phyloP scores from a whole-genome alignment of 306 rosid genomes.

The Gynostemma pentaphyllum region DNA sequence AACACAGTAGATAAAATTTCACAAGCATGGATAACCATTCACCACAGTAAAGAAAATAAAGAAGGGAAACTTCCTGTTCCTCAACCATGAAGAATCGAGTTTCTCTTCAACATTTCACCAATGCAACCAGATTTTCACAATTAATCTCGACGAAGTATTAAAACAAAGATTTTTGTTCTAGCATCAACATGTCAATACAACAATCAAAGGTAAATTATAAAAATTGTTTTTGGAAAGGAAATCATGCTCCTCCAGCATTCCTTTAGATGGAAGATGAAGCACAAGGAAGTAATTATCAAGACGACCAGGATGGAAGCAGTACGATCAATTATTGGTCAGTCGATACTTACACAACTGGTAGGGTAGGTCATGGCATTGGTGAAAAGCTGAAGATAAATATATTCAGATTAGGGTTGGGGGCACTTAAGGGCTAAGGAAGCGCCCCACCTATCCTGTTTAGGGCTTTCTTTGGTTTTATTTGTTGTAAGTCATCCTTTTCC shows the following conservation, averaged over 20 bases:
- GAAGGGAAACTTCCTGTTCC: not conserved
- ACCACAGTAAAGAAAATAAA: not conserved
- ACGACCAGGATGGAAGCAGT: not conserved
- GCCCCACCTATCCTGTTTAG: too few relatives aligned
- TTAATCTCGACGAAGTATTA: not conserved
- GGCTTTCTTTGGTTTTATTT: too few relatives aligned
- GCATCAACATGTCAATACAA: not conserved
- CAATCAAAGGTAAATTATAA: not conserved
- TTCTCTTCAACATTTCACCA: not conserved
- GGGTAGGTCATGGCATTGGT: too few relatives aligned
- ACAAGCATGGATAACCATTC: not conserved
- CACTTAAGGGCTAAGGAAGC: too few relatives aligned
- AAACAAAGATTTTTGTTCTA: not conserved
- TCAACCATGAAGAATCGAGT: not conserved
- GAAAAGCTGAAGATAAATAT: too few relatives aligned
- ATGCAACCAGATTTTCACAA: not conserved
- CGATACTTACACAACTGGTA: not conserved
- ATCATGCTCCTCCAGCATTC: not conserved
- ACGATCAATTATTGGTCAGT: not conserved
- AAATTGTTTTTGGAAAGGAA: not conserved
- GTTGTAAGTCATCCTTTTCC: too few relatives aligned
- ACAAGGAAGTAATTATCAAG: not conserved
- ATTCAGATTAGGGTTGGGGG: too few relatives aligned
- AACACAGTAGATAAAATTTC: not conserved
- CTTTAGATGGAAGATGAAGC: not conserved